Percentiles rank a stretch among this genome's conserved stretches.
phyloP scores from a whole-genome alignment of 768 basidiomycete genomes.

The Kwoniella dejecticola region DNA sequence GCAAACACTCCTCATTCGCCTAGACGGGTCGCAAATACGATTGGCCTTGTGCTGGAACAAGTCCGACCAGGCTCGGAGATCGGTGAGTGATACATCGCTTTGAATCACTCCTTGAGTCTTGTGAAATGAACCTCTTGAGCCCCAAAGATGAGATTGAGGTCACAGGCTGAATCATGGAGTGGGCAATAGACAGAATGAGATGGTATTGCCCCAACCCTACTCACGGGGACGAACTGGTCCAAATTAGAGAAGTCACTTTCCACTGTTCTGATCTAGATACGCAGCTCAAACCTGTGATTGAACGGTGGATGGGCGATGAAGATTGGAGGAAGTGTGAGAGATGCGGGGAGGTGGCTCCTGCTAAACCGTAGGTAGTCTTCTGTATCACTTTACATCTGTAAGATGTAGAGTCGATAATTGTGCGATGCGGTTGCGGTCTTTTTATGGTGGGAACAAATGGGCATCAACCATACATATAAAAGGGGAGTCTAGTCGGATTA shows the following conservation, averaged over 20 bases:
- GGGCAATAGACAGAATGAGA: slow-evolving; percentile 87
- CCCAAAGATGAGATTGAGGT: too few relatives aligned
- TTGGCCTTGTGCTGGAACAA: slow-evolving; percentile 88
- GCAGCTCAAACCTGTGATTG: slow-evolving; percentile 88
- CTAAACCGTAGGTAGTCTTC: slow-evolving; percentile 59
- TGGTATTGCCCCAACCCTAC: slow-evolving; percentile 77
- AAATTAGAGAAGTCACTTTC: slow-evolving; percentile 80
- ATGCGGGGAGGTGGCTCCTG: slow-evolving; percentile 68
- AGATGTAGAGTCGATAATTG: background rate
- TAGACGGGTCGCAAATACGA: slow-evolving; percentile 82
- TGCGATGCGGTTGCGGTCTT: too few relatives aligned
- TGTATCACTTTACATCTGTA: too few relatives aligned
- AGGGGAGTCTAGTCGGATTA: too few relatives aligned
- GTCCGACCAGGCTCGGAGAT: slow-evolving; percentile 72
- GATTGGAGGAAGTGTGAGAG: slow-evolving; percentile 68
- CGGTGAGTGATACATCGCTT: too few relatives aligned
- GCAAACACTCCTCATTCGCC: slow-evolving; percentile 97
- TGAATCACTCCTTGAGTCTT: too few relatives aligned
- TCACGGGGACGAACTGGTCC: slow-evolving; percentile 65
- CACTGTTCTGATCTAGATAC: slow-evolving; percentile 88
- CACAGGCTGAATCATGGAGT: too few relatives aligned
- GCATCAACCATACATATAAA: too few relatives aligned
- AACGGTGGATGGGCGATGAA: slow-evolving; percentile 73
- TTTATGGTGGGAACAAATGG: too few relatives aligned
- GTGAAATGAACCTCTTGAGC: too few relatives aligned